phyloP scores from a whole-genome alignment of 441 rosid species.

The Biscutella laevigata region DNA sequence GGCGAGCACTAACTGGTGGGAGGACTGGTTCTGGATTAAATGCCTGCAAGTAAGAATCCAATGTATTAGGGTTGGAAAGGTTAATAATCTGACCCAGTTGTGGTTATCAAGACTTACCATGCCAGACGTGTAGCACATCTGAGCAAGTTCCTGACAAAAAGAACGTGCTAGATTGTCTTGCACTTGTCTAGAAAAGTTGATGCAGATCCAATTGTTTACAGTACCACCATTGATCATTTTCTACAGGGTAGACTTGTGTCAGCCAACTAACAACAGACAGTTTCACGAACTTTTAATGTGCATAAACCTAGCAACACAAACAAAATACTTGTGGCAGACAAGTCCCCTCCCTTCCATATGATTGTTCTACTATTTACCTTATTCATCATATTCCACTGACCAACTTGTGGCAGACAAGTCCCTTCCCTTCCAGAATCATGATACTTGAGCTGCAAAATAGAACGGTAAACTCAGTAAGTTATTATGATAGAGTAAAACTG shows the following conservation, averaged over 20 bases:
- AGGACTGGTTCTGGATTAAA: constrained; percentile 71
- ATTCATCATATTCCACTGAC: constrained; percentile 97
- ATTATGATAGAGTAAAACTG: not conserved
- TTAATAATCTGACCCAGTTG: not conserved
- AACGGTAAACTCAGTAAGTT: not conserved
- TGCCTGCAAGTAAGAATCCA: constrained; percentile 38
- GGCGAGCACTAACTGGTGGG: constrained; percentile 55
- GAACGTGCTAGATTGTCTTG: constrained; percentile 58
- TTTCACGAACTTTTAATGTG: not conserved
- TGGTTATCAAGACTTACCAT: constrained; percentile 44
- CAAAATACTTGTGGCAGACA: not conserved
- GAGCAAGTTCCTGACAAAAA: constrained; percentile 81
- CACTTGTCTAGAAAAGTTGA: constrained; percentile 70
- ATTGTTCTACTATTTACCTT: constrained; percentile 38
- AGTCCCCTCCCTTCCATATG: too few relatives aligned
- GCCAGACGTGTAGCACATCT: constrained; percentile 77
- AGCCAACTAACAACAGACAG: not conserved
- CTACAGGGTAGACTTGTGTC: constrained; percentile 31
- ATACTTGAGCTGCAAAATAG: constrained; percentile 65
- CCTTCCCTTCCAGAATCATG: constrained; percentile 86
- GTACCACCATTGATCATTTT: constrained; percentile 97
- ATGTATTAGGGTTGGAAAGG: not conserved
- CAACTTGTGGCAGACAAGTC: constrained; percentile 76
- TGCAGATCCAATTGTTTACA: constrained; percentile 76
- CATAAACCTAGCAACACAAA: not conserved